Conservation (phyloP, 1,284 basidiomycete species). For the Ustilago sp. region DNA sequence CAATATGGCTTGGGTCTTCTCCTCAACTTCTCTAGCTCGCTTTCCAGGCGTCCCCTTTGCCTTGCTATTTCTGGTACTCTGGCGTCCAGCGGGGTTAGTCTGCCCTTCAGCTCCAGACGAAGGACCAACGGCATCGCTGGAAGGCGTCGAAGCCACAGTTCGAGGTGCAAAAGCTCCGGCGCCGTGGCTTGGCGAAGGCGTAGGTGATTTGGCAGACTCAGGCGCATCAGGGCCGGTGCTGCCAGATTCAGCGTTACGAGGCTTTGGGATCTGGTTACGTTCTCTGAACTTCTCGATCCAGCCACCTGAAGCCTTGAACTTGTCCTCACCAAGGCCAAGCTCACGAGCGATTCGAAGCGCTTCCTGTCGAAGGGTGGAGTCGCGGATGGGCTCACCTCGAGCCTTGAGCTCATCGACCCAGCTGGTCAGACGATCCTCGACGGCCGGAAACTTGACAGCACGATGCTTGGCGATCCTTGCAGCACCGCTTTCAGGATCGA, state of each 20-base stretch:
- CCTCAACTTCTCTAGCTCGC: conserved; percentile 26
- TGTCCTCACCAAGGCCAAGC: conserved; percentile 75
- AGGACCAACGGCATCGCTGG: not conserved
- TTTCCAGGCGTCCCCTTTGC: conserved; percentile 28
- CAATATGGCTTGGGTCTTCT: conserved; percentile 18
- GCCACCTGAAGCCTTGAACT: conserved; percentile 88
- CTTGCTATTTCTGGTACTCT: conserved; percentile 19
- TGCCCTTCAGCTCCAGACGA: not conserved
- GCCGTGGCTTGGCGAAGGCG: conserved; percentile 2
- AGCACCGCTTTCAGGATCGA: conserved; percentile 67
- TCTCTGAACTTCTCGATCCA: conserved; percentile 93
- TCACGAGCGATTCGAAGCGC: conserved; percentile 78
- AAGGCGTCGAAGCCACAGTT: not conserved
- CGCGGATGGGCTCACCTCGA: conserved; percentile 75
- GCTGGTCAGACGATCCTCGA: conserved; percentile 77
- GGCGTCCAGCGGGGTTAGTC: conserved; percentile 21
- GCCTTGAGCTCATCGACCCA: conserved; percentile 76
- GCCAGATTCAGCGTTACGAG: conserved; percentile 6
- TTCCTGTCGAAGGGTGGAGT: conserved; percentile 78
- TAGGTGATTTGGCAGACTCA: not conserved
- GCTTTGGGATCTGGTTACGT: conserved; percentile 78
- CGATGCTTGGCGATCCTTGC: conserved; percentile 57
- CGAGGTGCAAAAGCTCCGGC: conserved; percentile 10
- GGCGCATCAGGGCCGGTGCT: not conserved
- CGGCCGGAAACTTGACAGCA: conserved; percentile 75